Base-by-base conservation (phyloP, 2,329 filamentous ascomycete genomes). In the Neocatenulostroma microsporum region DNA sequence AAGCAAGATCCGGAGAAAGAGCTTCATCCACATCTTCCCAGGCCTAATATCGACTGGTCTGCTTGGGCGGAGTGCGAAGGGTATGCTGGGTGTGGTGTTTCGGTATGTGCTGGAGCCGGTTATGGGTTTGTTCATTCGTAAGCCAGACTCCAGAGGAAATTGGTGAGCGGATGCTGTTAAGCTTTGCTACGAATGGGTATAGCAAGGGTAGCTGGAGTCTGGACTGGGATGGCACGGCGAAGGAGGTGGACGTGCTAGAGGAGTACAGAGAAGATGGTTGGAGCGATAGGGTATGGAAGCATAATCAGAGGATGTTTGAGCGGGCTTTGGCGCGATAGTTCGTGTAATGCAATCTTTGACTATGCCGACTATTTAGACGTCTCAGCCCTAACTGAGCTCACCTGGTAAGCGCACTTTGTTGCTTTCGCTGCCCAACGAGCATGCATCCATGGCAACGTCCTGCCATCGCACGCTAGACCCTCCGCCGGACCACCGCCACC, bases 11-110 rank as follows among this genome's bases (percentile, higher is more conserved):
- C 33, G 2, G 42, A 34, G 5, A n/a, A 37, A n/a, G 19, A 36
- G 34, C 18, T 45, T 48, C 30, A 12, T 43, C n/a, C 49, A 54
- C 31, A 38, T 46, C 3, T 48, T 36, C 29, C 50, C 49, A n/a
- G 47, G 50, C 2, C 21, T 49, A 3, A 44, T 47, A 5, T 38
- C 37, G 18, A 51, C 49, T 1, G 42, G 41, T 8, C 21, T 44
- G 7, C 25, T 44, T 3, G 41, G 38, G 2, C 14, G 41, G 9
- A 46, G 44, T 32, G 39, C 34, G 17, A 40, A 23, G 15, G 44
- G 41, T 13, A 14, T 33, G 24, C 27, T 45, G 8, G 19, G 27
- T 2, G 24, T 30, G 2, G 34, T 46, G 9, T 30, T 45, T 9
- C 30, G 42, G 23, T 42, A 39, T 29, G 18, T 39, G 5, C 19